Conservation (phyloP, 1,284 basidiomycete species). For the Pulveroboletus sp. region DNA sequence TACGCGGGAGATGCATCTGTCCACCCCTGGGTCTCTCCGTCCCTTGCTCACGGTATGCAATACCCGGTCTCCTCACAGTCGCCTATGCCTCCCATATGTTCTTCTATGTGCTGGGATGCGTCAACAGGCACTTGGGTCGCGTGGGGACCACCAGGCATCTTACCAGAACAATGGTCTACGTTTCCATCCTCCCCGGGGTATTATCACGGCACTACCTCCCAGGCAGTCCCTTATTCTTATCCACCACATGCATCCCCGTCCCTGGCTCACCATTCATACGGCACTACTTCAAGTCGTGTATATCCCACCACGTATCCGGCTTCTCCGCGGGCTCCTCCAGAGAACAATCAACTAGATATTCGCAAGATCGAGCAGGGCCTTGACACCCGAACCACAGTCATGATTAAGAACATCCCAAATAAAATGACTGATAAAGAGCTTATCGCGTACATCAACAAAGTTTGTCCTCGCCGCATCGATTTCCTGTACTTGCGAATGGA, state of each 20-base stretch:
- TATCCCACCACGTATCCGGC: constrained; percentile 31
- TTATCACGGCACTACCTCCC: constrained; percentile 31
- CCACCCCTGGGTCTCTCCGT: constrained; percentile 33
- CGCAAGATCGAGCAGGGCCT: constrained; percentile 69
- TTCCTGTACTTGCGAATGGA: constrained; percentile 87
- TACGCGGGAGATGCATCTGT: constrained; percentile 27
- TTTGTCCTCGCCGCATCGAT: constrained; percentile 71
- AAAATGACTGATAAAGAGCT: constrained; percentile 82
- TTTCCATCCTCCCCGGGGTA: constrained; percentile 32
- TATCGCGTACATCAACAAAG: constrained; percentile 64
- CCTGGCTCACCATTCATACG: constrained; percentile 25
- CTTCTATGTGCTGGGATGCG: constrained; percentile 35
- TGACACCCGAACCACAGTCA: constrained; percentile 82
- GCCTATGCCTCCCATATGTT: constrained; percentile 31
- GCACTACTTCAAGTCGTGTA: constrained; percentile 18
- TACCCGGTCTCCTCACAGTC: constrained; percentile 35
- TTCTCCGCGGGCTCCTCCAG: constrained; percentile 39
- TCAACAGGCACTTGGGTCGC: constrained; percentile 34
- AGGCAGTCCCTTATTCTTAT: constrained; percentile 31
- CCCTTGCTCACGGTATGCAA: constrained; percentile 32
- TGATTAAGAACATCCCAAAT: constrained; percentile 89
- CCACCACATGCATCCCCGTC: constrained; percentile 31
- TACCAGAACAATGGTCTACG: constrained; percentile 33
- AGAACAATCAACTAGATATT: constrained; percentile 71
- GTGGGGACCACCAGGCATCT: constrained; percentile 31